These are phyloP conservation scores for Nannizziopsis arthrosporioides DNA, from an alignment of 2,329 filamentous ascomycete species.

Conservation along the genomic window DNA sequence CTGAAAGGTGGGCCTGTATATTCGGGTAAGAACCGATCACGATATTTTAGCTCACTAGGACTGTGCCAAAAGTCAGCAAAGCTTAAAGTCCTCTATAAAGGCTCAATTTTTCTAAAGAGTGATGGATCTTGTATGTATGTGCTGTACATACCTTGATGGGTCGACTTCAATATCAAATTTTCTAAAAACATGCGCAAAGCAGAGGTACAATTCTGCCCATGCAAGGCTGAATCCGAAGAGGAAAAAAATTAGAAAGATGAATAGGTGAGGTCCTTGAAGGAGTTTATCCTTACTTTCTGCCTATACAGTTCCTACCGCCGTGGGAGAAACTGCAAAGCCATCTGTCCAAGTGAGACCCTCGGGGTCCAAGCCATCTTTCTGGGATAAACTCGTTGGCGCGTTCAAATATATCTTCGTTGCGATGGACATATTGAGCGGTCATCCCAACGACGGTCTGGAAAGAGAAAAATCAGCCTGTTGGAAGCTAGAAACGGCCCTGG, in stretches of 20 bases:
- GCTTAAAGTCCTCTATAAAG: background rate
- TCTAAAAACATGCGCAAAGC: constrained; percentile 7
- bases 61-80: background rate
- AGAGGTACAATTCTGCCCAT: constrained; percentile 10
- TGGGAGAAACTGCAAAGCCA: constrained; percentile 7
- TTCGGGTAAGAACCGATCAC: constrained; percentile 5
- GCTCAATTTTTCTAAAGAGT: background rate
- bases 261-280: background rate
- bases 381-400: constrained; percentile 4
- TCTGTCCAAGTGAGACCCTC: background rate
- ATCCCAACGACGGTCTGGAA: constrained; percentile 22
- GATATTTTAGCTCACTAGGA: constrained; percentile 1
- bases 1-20: constrained; percentile 1
- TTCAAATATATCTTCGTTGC: constrained; percentile 13
- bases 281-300: background rate
- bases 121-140: background rate
- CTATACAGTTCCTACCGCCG: background rate
- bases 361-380: constrained; percentile 6
- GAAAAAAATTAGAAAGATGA: background rate
- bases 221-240: constrained; percentile 5
- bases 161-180: constrained; percentile 9
- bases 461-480: background rate
- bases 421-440: constrained; percentile 20
- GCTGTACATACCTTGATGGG: constrained; percentile 2
- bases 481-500: background rate